Percentiles rank a stretch among this genome's conserved stretches.
These are phyloP conservation scores for Scheffersomyces lignicola DNA, from an alignment of 1,139 yeast genomes.

Conservation along the genomic window DNA sequence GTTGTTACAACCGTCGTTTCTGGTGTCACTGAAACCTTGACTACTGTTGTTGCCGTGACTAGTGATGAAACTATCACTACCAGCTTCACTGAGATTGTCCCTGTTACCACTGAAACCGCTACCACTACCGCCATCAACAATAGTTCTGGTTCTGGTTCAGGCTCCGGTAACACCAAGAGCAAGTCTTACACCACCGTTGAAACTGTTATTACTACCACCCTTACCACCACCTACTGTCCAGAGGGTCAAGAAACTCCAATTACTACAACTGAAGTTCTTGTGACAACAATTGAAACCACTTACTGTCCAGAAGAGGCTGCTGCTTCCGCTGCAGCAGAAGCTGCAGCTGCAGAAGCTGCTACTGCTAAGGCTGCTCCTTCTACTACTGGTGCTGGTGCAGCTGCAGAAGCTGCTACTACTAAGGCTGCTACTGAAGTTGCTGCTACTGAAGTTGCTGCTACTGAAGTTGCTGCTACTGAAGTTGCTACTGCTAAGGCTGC, in stretches of 20 bases:
- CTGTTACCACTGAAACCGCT: constrained; percentile 1
- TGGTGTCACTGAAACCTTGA: background rate
- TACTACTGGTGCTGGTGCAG: constrained; percentile 1
- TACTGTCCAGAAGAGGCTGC: constrained; percentile 2
- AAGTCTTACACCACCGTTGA: constrained; percentile 1
- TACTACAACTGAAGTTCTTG: constrained; percentile 1
- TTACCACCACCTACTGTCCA: constrained; percentile 1
- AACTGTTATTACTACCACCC: constrained; percentile 1
- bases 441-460: constrained; percentile 1
- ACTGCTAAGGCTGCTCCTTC: background rate
- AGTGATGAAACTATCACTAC: background rate
- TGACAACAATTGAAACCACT: background rate
- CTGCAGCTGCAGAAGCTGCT: constrained; percentile 2
- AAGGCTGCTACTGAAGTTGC: constrained; percentile 6
- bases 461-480: constrained; percentile 2
- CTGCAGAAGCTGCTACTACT: constrained; percentile 4
- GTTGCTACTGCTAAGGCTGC: background rate
- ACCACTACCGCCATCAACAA: background rate
- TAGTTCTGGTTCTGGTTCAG: too few species aligned
- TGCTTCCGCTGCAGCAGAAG: constrained; percentile 4
- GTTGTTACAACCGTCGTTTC: background rate
- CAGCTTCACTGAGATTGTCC: constrained; percentile 1
- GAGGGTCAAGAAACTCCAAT: constrained; percentile 1
- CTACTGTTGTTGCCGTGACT: background rate
- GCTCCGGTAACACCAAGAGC: background rate